Evolutionary conservation across 345 rosid species (phyloP), one percentile per base, ranked within the genome.

Genomic region (Melaleuca alternifolia): DNA sequence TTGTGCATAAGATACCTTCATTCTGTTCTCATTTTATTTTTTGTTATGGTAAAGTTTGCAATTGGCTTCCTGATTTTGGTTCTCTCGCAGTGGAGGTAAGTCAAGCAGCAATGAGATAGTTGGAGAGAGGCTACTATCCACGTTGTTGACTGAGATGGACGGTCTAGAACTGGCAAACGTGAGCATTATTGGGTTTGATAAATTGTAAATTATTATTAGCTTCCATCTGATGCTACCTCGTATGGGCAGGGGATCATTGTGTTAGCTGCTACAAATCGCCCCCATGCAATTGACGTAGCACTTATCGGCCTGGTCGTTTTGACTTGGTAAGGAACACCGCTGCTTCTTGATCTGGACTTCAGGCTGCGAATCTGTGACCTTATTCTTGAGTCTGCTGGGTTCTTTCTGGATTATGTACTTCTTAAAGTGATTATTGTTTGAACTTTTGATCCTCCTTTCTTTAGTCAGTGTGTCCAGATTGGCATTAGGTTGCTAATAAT

Each of bases 71-170:
- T 59, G 21, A 23, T 81, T 71, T 89, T 28, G 50, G 28, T 50
- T 85, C 59, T 57, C 83, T 91, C 85, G 86, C 90, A 96, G 99
- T 82, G 97, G 95, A 23, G 95, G 93, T 54, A 93, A 90, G 86
- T 94, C 98, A 87, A 92, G 97, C 88, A 91, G 88, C 89, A 94
- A 90, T 71, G 86, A 87, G 26, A 84, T 95, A 12, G 95, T 97
- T 77, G 99, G 98, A 85, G 99, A 95, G 93, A 96, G 99, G 89
- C 99, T 97, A 90, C 85, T 97, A 13, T 96, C 98, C 76, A 96
- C 98, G 59, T 89, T 97, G 85, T 92, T 97, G 85, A 97, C 98
- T 28, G 99, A 97, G 93, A 96, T 96, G 99, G 99, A 97, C 87
- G 99, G 99, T 87, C 88, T 97, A 83, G 98, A 97, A 90, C 92